A percentile compares a stretch with the other conserved stretches of the same genome.
These are phyloP conservation scores for Fraxinus platypoda DNA, from an alignment of 305 asterid species.

Conservation along the genomic window DNA sequence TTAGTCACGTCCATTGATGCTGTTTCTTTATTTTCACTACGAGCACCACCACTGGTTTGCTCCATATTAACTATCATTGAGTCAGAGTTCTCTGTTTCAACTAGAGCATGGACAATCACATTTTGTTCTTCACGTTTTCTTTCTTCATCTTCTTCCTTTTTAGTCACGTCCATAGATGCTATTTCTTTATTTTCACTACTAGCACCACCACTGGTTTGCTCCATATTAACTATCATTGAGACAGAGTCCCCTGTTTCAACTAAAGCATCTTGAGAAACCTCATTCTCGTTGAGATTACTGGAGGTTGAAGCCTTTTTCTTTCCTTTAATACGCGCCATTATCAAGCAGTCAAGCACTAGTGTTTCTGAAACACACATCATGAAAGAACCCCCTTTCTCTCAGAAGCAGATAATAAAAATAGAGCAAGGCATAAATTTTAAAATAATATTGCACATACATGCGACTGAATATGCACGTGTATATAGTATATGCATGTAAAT, in stretches of 20 bases:
- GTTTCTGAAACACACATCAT: constrained; percentile 24
- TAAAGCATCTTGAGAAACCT: constrained; percentile 32
- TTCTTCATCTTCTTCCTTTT: constrained; percentile 15
- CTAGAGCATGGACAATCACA: constrained; percentile 14
- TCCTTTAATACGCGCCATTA: constrained; percentile 36
- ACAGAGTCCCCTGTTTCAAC: constrained; percentile 25
- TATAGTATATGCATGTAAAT: neutral
- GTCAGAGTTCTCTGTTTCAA: constrained; percentile 23
- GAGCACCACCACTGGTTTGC: constrained; percentile 22
- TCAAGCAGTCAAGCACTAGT: constrained; percentile 26
- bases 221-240: constrained; percentile 12
- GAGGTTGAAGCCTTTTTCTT: constrained; percentile 26
- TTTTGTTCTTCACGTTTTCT: constrained; percentile 9
- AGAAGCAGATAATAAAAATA: neutral
- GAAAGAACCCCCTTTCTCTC: constrained; percentile 9
- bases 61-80: constrained; percentile 13
- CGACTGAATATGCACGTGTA: neutral
- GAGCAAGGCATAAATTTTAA: neutral
- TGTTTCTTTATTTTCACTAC: constrained; percentile 20
- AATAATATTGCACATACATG: neutral
- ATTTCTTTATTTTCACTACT: constrained; percentile 20
- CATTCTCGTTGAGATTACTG: constrained; percentile 17
- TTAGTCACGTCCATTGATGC: constrained; percentile 9
- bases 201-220: constrained; percentile 22
- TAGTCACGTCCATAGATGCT: constrained; percentile 11